Evolutionary conservation across 1,284 basidiomycete genomes (phyloP), one percentile per base, ranked within the genome.

Genomic region (Marasmius sp.): DNA sequence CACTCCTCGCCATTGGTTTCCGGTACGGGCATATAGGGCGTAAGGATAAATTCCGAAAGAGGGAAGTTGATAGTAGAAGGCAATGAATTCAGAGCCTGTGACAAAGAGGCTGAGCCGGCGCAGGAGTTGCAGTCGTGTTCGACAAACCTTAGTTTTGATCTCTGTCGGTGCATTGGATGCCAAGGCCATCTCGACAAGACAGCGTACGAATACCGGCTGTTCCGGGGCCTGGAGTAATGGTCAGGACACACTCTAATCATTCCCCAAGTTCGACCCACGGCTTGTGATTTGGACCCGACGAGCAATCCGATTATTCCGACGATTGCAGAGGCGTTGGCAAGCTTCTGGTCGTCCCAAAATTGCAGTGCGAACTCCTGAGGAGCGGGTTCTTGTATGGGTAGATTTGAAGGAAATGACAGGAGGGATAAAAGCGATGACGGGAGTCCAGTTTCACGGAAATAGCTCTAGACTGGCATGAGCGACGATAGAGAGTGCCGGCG

Each of bases 321-420:
- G 11, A 94, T 86, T 18, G 95, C 77, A 1, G 85, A 82, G 1
- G 90, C 89, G 70, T 96, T 97, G 54, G 85, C 80, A 18, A 87
- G 75, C 74, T 98, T 98, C 72, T 96, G 94, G 57, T 89, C 84
- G 65, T 95, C 94, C 97, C 97, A 99, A 71, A 95, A 95, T 73
- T 99, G 97, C 41, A 98, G 80, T 1, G 95, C 91, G 75, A 98
- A 99, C 62, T 93, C 91, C 74, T 98, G 94, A 3, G 96, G 93
- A 2, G 91, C 86, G 7, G 82, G 75, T 48, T 87, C 83, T 58
- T 91, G 84, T 18, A 85, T 74, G 11, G 85, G 80, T 0, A 94
- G 77, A 11, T 85, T 83, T 1, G 89, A 82, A 0, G 96, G 95
- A 73, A 95, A 97, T 66, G 93, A 88, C 33, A 99, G 85, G 20